Evolutionary conservation across 148 eudicot species (phyloP).

Genomic region (Fagopyrum tataricum): DNA sequence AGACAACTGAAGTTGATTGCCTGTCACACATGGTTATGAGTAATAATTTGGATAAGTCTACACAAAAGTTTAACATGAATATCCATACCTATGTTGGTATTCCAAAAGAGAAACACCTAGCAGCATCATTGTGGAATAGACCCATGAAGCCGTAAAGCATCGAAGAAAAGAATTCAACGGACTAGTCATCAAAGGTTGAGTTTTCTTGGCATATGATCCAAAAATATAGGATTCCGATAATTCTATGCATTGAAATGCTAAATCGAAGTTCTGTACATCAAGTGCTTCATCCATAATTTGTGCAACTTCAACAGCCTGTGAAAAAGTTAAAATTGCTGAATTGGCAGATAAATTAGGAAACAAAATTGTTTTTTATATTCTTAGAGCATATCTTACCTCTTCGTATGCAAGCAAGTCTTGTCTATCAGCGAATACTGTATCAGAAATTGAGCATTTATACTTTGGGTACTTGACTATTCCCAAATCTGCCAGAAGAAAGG

Average conservation of each 20-base stretch:
- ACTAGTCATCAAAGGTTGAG: slow-evolving; percentile 25
- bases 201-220: slow-evolving; percentile 21
- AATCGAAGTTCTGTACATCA: slow-evolving; percentile 48
- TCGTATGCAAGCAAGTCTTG: slow-evolving; percentile 74
- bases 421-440: slow-evolving; percentile 45
- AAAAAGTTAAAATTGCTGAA: neutral
- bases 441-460: slow-evolving; percentile 54
- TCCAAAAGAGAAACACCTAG: slow-evolving; percentile 80
- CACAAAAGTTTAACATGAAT: neutral
- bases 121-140: slow-evolving; percentile 73
- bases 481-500: slow-evolving; percentile 77
- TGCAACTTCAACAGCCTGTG: slow-evolving; percentile 82
- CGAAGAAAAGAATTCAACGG: slow-evolving; percentile 36
- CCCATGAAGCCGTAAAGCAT: slow-evolving; percentile 75
- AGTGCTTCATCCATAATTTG: slow-evolving; percentile 83
- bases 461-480: slow-evolving; percentile 76
- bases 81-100: slow-evolving; percentile 55
- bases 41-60: neutral
- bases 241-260: slow-evolving; percentile 53
- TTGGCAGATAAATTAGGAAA: slow-evolving; percentile 14
- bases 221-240: slow-evolving; percentile 47
- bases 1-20: neutral
- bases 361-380: slow-evolving; percentile 13
- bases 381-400: slow-evolving; percentile 48
- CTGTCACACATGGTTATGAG: neutral